phyloP scores from a whole-genome alignment of 73 alveolate species.

The Paramecium primaurelia region DNA sequence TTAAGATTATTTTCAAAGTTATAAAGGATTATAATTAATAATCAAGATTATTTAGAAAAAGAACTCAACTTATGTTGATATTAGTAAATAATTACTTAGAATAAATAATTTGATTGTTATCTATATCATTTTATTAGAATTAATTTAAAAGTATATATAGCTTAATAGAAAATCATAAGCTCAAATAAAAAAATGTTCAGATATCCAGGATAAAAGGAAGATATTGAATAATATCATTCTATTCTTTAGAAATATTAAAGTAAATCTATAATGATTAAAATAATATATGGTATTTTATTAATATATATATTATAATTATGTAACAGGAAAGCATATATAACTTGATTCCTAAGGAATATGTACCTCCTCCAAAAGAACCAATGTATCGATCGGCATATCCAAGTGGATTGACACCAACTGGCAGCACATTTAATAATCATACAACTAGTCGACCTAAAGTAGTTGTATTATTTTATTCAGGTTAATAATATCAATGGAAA shows the following conservation, averaged over 20 bases:
- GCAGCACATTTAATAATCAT: constrained; percentile 82
- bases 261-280: background rate
- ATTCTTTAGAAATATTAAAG: background rate
- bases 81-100: too few species aligned
- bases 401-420: constrained; percentile 87
- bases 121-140: background rate
- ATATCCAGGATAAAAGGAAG: background rate
- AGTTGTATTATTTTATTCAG: background rate
- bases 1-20: background rate
- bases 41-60: too few species aligned
- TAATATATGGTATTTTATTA: background rate
- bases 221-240: background rate
- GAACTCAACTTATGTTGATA: too few species aligned
- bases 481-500: constrained; percentile 63
- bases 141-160: background rate
- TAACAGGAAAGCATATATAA: constrained; percentile 94
- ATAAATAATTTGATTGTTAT: background rate
- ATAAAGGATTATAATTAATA: background rate
- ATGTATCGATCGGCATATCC: constrained; percentile 84
- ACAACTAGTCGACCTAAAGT: constrained; percentile 91
- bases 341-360: constrained; percentile 88
- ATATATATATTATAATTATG: constrained; percentile 57
- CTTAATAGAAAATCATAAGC: background rate
- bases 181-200: background rate
- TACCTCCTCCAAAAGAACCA: constrained; percentile 86